Conservation (phyloP, 805 yeast species). For the Ogataea paradorogensis region DNA sequence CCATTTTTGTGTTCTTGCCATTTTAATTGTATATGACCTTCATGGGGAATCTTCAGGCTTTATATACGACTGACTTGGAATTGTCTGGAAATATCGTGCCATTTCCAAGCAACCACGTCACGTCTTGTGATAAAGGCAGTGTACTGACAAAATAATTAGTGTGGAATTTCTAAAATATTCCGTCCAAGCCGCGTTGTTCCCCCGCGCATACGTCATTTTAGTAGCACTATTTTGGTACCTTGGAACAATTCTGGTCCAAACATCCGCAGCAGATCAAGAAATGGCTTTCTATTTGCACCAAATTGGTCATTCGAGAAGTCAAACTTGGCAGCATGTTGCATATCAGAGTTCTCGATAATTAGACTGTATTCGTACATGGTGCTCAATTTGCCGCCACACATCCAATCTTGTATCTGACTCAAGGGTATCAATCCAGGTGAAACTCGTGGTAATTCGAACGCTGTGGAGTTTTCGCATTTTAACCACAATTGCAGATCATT, state of each 20-base stretch:
- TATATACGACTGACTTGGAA: slow-evolving; percentile 1
- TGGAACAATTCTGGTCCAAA: slow-evolving; percentile 39
- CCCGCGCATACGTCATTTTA: slow-evolving; percentile 11
- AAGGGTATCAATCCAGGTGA: slow-evolving; percentile 52
- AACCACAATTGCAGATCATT: slow-evolving; percentile 17
- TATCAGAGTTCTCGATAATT: slow-evolving; percentile 2
- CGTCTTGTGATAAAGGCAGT: slow-evolving; percentile 2
- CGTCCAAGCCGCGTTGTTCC: slow-evolving; percentile 8
- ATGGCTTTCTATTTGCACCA: slow-evolving; percentile 23
- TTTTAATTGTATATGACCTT: slow-evolving; percentile 20
- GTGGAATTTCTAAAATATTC: slow-evolving; percentile 4
- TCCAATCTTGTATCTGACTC: slow-evolving; percentile 39
- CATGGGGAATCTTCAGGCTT: not conserved
- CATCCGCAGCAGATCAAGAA: slow-evolving; percentile 43
- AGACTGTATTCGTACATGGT: slow-evolving; percentile 7
- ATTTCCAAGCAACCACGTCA: slow-evolving; percentile 5
- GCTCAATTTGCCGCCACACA: slow-evolving; percentile 29
- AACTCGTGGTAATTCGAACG: slow-evolving; percentile 37
- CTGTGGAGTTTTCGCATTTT: slow-evolving; percentile 1
- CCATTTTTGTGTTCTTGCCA: slow-evolving; percentile 84
- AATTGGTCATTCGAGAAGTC: slow-evolving; percentile 8
- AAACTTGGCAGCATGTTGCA: slow-evolving; percentile 1
- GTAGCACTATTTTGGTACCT: slow-evolving; percentile 24
- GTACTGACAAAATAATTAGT: slow-evolving; percentile 1
- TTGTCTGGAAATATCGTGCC: slow-evolving; percentile 6